Percentiles rank a stretch among this genome's conserved stretches.
phyloP scores from a whole-genome alignment of 2,329 filamentous ascomycete genomes.

The Pseudogymnoascus sp. region DNA sequence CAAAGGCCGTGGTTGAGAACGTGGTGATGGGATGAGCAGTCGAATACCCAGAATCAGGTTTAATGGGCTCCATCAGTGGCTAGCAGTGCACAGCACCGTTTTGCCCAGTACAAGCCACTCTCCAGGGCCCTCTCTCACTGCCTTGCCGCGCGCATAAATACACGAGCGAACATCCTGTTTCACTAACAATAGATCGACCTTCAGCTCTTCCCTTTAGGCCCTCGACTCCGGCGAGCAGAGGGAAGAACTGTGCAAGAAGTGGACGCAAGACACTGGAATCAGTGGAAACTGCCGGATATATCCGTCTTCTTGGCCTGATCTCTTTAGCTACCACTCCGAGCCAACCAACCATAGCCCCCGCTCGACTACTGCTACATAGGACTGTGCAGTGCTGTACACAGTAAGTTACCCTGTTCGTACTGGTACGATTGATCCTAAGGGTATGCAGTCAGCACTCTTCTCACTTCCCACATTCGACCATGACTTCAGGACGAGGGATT shows the following conservation, averaged over 20 bases:
- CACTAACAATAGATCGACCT: slow-evolving; percentile 1
- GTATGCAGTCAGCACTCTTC: slow-evolving; percentile 5
- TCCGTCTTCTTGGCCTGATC: not conserved
- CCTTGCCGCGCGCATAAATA: slow-evolving; percentile 8
- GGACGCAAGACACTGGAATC: not conserved
- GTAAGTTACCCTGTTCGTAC: not conserved
- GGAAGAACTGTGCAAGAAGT: not conserved
- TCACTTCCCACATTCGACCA: slow-evolving; percentile 1
- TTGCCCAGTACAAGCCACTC: slow-evolving; percentile 3
- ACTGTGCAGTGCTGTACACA: not conserved
- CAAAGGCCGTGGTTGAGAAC: not conserved
- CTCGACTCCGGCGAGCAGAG: not conserved
- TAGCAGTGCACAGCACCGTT: not conserved
- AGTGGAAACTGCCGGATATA: not conserved
- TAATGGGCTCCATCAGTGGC: not conserved
- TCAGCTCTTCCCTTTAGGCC: not conserved
- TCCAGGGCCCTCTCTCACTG: not conserved
- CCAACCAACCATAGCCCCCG: not conserved
- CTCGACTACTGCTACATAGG: not conserved
- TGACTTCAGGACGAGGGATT: not conserved
- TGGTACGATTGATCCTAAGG: slow-evolving; percentile 4
- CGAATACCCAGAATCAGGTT: not conserved
- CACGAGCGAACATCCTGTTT: slow-evolving; percentile 3
- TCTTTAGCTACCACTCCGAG: not conserved
- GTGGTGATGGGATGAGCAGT: not conserved